Evolutionary conservation across 768 basidiomycete species (phyloP).

Genomic region (Amanita exitialis): DNA sequence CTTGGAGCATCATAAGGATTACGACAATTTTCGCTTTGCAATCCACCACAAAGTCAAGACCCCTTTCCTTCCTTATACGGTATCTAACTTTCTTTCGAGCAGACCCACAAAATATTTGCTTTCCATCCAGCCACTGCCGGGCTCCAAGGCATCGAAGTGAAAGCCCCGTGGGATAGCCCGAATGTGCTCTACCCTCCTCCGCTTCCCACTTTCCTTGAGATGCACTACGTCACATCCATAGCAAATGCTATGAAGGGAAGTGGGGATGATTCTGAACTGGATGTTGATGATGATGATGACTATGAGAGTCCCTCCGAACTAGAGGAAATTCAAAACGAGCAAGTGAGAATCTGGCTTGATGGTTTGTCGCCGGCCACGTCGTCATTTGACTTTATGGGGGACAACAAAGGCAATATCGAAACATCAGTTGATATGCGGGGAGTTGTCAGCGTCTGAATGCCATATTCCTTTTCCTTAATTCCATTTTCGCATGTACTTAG

Average conservation of each 20-base stretch:
- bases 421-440: neutral
- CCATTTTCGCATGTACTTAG: constrained; percentile 9
- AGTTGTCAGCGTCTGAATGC: neutral
- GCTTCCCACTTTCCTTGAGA: constrained; percentile 9
- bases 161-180: constrained; percentile 10
- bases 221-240: constrained; percentile 10
- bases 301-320: constrained; percentile 8
- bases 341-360: neutral
- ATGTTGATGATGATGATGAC: constrained; percentile 9
- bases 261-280: constrained; percentile 6
- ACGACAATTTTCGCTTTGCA: constrained; percentile 10
- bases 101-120: constrained; percentile 12
- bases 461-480: neutral
- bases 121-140: constrained; percentile 1
- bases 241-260: constrained; percentile 3
- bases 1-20: constrained; percentile 11
- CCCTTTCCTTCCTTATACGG: constrained; percentile 8
- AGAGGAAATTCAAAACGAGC: constrained; percentile 1
- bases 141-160: constrained; percentile 10
- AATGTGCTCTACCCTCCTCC: constrained; percentile 10
- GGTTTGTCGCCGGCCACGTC: neutral
- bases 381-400: constrained; percentile 1
- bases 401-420: constrained; percentile 1
- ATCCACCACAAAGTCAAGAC: constrained; percentile 10
- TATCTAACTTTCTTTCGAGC: constrained; percentile 10